A percentile compares a stretch with the other conserved stretches of the same genome.
These are phyloP conservation scores for Xylariaceae sp. DNA, from an alignment of 2,329 filamentous ascomycete genomes.

Conservation along the genomic window DNA sequence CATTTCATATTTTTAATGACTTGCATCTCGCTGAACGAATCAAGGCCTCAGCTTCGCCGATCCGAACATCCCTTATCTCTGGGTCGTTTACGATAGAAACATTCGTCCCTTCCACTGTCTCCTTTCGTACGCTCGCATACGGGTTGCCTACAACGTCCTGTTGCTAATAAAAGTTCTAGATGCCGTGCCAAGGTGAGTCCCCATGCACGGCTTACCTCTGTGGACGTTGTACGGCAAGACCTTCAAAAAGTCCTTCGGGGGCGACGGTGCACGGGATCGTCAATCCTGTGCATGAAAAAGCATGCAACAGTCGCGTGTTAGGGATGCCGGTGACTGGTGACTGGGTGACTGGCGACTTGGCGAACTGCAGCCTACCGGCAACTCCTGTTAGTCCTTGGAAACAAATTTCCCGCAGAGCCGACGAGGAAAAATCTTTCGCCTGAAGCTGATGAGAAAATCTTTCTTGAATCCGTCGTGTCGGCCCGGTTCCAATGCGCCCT, in stretches of 20 bases:
- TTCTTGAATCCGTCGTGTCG: neutral
- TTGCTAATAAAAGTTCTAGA: neutral
- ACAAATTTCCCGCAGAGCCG: neutral
- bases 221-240: neutral
- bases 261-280: neutral
- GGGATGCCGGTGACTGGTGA: neutral
- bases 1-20: conserved; percentile 30
- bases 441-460: too few relatives aligned
- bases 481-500: neutral
- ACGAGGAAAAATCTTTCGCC: neutral
- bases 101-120: neutral
- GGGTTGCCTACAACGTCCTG: neutral
- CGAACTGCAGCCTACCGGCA: neutral
- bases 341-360: neutral
- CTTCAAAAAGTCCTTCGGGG: neutral
- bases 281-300: neutral
- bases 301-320: neutral
- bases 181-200: neutral
- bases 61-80: conserved; percentile 29
- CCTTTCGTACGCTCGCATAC: neutral
- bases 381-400: neutral
- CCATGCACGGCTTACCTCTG: neutral
- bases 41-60: conserved; percentile 16
- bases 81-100: conserved; percentile 1
- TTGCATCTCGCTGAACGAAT: conserved; percentile 24